Evolutionary conservation across 2,329 filamentous ascomycete genomes (phyloP).

Genomic region (Epichloe sibirici): DNA sequence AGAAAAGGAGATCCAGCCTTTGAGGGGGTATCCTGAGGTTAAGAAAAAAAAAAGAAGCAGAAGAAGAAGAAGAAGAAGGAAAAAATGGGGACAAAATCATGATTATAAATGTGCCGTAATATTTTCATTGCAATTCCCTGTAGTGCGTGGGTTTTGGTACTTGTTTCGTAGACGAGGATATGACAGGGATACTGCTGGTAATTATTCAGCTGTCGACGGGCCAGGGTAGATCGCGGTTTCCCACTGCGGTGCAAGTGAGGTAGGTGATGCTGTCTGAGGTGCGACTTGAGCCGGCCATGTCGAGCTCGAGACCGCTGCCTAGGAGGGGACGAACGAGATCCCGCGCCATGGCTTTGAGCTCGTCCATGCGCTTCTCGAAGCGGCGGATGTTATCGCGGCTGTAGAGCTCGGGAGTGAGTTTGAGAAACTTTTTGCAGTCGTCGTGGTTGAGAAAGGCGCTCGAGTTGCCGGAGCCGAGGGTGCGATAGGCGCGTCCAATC

Average conservation of each 20-base stretch:
- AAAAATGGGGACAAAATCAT: not conserved
- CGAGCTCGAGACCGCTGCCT: slow-evolving; percentile 73
- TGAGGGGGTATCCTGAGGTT: slow-evolving; percentile 8
- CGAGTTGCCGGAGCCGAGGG: slow-evolving; percentile 50
- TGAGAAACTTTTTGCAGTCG: slow-evolving; percentile 82
- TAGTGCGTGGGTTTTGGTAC: no score
- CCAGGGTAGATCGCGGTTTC: slow-evolving; percentile 40
- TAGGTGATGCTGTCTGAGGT: slow-evolving; percentile 33
- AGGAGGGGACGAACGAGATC: slow-evolving; percentile 78
- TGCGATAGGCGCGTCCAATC: slow-evolving; percentile 63
- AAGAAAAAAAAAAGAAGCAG: not conserved
- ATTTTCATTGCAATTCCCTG: no score
- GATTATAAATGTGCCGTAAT: no score
- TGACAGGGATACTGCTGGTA: no score
- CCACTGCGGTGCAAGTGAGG: slow-evolving; percentile 37
- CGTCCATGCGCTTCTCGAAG: slow-evolving; percentile 79
- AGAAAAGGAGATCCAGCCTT: slow-evolving; percentile 5
- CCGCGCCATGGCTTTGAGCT: slow-evolving; percentile 72
- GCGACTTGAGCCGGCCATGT: slow-evolving; percentile 37
- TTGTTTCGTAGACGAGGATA: not conserved
- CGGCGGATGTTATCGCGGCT: slow-evolving; percentile 72
- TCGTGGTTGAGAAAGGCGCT: slow-evolving; percentile 67
- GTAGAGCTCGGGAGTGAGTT: slow-evolving; percentile 71
- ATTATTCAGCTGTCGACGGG: slow-evolving; percentile 21
- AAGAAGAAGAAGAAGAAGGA: not conserved